Evolutionary conservation across 768 basidiomycete genomes (phyloP).

Genomic region (Leucocoprinus sp.): DNA sequence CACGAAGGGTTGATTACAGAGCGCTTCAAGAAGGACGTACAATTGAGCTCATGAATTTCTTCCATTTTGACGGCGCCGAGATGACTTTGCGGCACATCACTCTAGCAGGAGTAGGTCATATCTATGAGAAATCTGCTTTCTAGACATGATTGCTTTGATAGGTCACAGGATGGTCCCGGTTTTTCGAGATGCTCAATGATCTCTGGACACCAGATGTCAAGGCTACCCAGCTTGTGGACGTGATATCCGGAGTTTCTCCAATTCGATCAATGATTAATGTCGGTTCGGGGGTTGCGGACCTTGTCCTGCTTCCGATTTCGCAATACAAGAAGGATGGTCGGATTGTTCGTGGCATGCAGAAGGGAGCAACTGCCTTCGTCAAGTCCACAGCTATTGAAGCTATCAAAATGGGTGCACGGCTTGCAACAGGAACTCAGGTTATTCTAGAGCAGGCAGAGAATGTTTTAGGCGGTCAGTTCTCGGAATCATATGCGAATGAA

Average conservation of each 20-base stretch:
- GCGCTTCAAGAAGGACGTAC: conserved; percentile 86
- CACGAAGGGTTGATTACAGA: conserved; percentile 89
- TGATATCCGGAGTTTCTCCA: conserved; percentile 93
- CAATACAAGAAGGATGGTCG: conserved; percentile 98
- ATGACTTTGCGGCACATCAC: conserved; percentile 96
- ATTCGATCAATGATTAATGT: conserved; percentile 97
- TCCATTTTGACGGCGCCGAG: conserved; percentile 98
- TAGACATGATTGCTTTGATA: conserved; percentile 22
- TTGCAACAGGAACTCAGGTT: conserved; percentile 97
- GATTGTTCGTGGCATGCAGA: conserved; percentile 86
- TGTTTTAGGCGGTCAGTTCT: conserved; percentile 77
- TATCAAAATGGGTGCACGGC: conserved; percentile 84
- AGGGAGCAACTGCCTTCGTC: conserved; percentile 88
- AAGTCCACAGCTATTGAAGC: conserved; percentile 94
- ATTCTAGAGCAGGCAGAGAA: conserved; percentile 93
- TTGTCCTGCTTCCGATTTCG: conserved; percentile 90
- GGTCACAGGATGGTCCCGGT: conserved; percentile 88
- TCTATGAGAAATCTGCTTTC: background rate
- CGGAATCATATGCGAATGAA: conserved; percentile 57
- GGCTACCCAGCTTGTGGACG: conserved; percentile 94
- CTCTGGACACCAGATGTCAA: conserved; percentile 99
- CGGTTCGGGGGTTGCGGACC: conserved; percentile 92
- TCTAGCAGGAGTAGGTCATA: conserved; percentile 69
- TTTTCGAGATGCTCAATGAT: conserved; percentile 92
- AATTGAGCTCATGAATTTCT: conserved; percentile 99